Evolutionary conservation across 164 flowering plant species (phyloP).

Genomic region (Platanus orientalis): DNA sequence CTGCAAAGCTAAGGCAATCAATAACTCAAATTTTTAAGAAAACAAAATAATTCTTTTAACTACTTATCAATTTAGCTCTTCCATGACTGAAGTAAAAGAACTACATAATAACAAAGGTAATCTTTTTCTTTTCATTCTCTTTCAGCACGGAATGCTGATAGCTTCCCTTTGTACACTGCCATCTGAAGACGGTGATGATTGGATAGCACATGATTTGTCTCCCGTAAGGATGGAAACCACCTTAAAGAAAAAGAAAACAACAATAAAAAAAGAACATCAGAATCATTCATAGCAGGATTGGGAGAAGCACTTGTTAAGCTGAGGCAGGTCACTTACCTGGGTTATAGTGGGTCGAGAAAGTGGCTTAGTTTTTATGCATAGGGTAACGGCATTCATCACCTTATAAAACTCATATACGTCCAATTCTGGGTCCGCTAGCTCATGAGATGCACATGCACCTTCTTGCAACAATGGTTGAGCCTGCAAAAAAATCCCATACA

Average conservation of each 20-base stretch:
- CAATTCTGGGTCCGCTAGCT: conserved; percentile 25
- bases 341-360: conserved; percentile 23
- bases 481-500: conserved; percentile 13
- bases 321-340: conserved; percentile 15
- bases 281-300: too few species aligned
- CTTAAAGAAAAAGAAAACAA: too few species aligned
- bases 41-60: too few species aligned
- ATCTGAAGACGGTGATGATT: conserved; percentile 24
- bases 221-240: conserved; percentile 34
- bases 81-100: too few species aligned
- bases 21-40: too few species aligned
- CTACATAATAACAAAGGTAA: neutral
- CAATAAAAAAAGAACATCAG: too few species aligned
- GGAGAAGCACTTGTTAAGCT: too few species aligned
- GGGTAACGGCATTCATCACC: conserved; percentile 32
- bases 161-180: conserved; percentile 6
- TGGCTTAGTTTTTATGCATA: conserved; percentile 24
- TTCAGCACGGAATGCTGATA: neutral
- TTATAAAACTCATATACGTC: conserved; percentile 31
- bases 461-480: conserved; percentile 25
- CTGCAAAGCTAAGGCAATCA: too few species aligned
- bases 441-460: conserved; percentile 29
- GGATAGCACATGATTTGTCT: conserved; percentile 18
- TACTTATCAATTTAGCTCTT: too few species aligned
- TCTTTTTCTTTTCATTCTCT: neutral